Evolutionary conservation across 2,329 filamentous ascomycete genomes (phyloP).

Genomic region (Cladosporium sp.): DNA sequence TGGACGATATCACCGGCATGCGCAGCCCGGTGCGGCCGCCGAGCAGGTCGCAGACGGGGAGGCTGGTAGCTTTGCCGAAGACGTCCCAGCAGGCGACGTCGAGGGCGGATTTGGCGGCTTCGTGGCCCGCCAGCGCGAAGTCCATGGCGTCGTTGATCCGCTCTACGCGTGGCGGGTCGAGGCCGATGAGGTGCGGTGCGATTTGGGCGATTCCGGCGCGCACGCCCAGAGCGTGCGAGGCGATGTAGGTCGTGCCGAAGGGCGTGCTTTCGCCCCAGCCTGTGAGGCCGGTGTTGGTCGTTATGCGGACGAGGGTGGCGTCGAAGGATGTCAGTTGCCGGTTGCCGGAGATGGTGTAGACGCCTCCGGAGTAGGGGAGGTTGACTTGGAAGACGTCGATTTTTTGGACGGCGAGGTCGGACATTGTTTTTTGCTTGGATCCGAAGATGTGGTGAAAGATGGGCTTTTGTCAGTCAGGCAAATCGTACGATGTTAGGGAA

Average conservation of each 20-base stretch:
- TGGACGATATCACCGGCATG: constrained; percentile 16
- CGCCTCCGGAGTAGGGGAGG: constrained; percentile 22
- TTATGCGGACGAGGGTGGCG: constrained; percentile 27
- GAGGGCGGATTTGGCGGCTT: constrained; percentile 23
- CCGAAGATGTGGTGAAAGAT: no score
- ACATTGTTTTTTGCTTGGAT: no score
- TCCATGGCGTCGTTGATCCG: constrained; percentile 30
- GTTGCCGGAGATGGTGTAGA: constrained; percentile 18
- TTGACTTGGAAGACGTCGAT: constrained; percentile 26
- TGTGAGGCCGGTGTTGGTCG: constrained; percentile 18
- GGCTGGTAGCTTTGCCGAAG: constrained; percentile 23
- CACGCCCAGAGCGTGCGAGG: constrained; percentile 23
- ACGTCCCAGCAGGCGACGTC: constrained; percentile 26
- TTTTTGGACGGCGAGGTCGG: background rate
- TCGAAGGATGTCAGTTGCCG: constrained; percentile 23
- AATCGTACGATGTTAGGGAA: no score
- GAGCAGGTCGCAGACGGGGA: constrained; percentile 25
- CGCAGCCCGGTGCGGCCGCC: constrained; percentile 21
- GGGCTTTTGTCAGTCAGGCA: no score
- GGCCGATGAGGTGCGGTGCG: constrained; percentile 23
- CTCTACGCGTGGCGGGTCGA: constrained; percentile 26
- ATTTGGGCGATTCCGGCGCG: constrained; percentile 26
- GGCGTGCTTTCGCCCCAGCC: constrained; percentile 29
- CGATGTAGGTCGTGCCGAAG: constrained; percentile 23
- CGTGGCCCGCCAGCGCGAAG: constrained; percentile 20